Base-by-base conservation (phyloP, 306 rosid genomes). In the Lablab purpureus region DNA sequence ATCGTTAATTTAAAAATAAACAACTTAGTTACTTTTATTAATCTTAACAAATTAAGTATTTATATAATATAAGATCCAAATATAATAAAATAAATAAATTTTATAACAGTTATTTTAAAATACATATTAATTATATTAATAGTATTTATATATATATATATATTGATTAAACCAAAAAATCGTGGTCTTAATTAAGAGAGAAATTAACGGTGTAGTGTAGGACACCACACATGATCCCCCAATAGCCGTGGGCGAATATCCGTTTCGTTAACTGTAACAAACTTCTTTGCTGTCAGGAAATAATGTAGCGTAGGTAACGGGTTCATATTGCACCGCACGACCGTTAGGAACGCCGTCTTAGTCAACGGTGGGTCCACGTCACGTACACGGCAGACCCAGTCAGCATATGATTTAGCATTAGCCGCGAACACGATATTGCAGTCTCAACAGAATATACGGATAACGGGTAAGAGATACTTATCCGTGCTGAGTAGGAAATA, bases 291-390 rank as follows among this genome's bases (percentile, higher is more conserved):
- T 63, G 67, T 62, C 12, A 15, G 23, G 11, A 28, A 40, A 51
- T 3, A 50, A 66, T 13, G 1, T 32, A 36, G 10, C 63, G 76
- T 40, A 34, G 74, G 70, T 71, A 55, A 8, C 1, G 49, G 47
- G 81, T 69, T 27, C 77, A 73, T 14, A 58, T 66, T 77, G 81
- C 81, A 63, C 80, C 81, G 54, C 89, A 85, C 85, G 91, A 85
- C 88, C 82, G 86, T 86, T 81, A 37, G 86, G 89, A 86, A 79
- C 7, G n/a, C 81, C 79, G 70, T 88, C 88, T 36, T 18, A 49
- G 79, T 84, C 67, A 28, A 22, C 2, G 1, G 52, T 81, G 87
- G 86, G 83, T 43, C 87, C 84, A 23, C 10, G 2, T 6, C 36
- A 22, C 13, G 1, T 4, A 27, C 15, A 63, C 58, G 54, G 45